These are phyloP conservation scores for Beauveria sp. DNA, from an alignment of 2,329 filamentous ascomycete species.

Conservation along the genomic window DNA sequence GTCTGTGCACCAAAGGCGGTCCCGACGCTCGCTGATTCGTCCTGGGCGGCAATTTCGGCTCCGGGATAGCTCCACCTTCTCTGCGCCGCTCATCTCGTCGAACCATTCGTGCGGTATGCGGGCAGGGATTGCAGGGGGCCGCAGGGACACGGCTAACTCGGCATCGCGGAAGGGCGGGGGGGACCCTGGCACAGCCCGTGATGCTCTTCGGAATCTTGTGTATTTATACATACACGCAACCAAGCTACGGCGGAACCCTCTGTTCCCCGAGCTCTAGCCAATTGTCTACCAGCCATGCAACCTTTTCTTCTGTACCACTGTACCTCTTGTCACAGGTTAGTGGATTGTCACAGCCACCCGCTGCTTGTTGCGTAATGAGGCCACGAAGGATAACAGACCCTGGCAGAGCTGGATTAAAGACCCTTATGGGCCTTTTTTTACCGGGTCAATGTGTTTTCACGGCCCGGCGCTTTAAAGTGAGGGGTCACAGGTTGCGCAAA, in stretches of 20 bases:
- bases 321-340: not conserved
- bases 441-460: not conserved
- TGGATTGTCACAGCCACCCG: not conserved
- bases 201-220: not conserved
- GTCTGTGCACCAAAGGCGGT: not conserved
- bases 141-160: slow-evolving; percentile 5
- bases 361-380: not conserved
- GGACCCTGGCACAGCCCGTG: not conserved
- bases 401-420: not conserved
- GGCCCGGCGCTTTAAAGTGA: not conserved
- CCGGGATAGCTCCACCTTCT: not conserved
- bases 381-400: not conserved
- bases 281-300: not conserved
- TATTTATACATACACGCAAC: no score
- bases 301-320: not conserved
- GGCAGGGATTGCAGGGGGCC: not conserved
- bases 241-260: no score
- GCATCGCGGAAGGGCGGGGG: not conserved
- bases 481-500: not conserved
- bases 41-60: not conserved
- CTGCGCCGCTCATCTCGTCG: not conserved
- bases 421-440: not conserved
- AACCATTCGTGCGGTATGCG: not conserved
- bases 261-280: not conserved
- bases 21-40: not conserved